phyloP scores from a whole-genome alignment of 495 filamentous ascomycete species.

The Xylaria castorea region DNA sequence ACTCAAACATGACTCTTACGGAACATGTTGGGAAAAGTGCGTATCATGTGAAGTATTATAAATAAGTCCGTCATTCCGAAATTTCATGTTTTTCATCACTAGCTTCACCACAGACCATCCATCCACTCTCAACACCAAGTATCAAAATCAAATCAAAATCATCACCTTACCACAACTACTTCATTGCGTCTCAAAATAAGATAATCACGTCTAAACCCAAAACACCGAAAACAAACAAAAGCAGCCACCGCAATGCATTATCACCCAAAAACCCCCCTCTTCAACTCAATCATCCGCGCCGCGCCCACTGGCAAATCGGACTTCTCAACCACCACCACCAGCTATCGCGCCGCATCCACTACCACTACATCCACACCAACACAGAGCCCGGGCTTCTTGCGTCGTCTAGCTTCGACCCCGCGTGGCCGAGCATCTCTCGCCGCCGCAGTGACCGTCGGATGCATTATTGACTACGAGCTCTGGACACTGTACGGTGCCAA shows the following conservation, averaged over 20 bases:
- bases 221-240: neutral
- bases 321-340: slow-evolving; percentile 1
- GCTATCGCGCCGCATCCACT: neutral
- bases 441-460: neutral
- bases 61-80: neutral
- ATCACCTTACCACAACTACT: neutral
- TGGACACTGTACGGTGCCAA: slow-evolving; percentile 18
- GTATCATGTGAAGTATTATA: neutral
- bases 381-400: neutral
- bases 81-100: neutral
- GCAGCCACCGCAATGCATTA: slow-evolving; percentile 6
- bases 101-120: neutral
- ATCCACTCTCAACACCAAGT: neutral
- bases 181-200: neutral
- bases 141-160: neutral
- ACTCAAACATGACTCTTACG: neutral
- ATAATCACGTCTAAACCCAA: neutral
- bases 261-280: neutral
- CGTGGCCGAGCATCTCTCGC: slow-evolving; percentile 9
- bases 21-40: neutral
- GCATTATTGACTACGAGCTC: slow-evolving; percentile 15
- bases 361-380: neutral
- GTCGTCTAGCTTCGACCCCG: slow-evolving; percentile 17
- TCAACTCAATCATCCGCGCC: neutral
- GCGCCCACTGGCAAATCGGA: neutral